Conservation (phyloP, 495 filamentous ascomycete species). For the Cercophora sp. region DNA sequence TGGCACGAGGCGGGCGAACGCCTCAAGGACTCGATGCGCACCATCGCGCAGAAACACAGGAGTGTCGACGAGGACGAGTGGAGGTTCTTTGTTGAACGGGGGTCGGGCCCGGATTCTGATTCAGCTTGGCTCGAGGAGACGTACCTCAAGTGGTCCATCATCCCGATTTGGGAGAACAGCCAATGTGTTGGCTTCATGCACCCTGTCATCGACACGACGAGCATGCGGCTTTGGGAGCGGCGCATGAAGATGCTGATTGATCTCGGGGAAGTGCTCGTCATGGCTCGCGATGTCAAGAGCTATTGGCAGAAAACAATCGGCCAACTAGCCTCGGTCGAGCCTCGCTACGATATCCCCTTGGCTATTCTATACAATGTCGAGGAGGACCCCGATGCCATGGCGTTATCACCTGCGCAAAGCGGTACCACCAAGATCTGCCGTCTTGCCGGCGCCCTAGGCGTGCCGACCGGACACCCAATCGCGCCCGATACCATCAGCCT, state of each 20-base stretch:
- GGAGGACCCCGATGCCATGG: slow-evolving; percentile 36
- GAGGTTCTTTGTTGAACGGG: slow-evolving; percentile 43
- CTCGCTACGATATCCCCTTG: slow-evolving; percentile 52
- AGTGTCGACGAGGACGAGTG: slow-evolving; percentile 34
- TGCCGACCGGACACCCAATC: slow-evolving; percentile 52
- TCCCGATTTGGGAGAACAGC: slow-evolving; percentile 52
- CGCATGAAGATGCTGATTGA: slow-evolving; percentile 38
- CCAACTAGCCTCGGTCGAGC: slow-evolving; percentile 27
- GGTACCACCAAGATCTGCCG: slow-evolving; percentile 40
- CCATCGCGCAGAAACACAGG: slow-evolving; percentile 19
- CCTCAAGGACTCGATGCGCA: slow-evolving; percentile 30
- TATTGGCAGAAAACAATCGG: slow-evolving; percentile 33
- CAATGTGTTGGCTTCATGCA: slow-evolving; percentile 42
- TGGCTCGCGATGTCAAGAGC: slow-evolving; percentile 29
- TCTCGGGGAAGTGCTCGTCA: slow-evolving; percentile 30
- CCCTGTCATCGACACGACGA: slow-evolving; percentile 31
- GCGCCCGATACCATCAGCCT: slow-evolving; percentile 50
- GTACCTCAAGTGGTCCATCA: slow-evolving; percentile 59
- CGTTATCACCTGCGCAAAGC: slow-evolving; percentile 36
- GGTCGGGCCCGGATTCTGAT: slow-evolving; percentile 29
- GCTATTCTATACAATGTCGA: slow-evolving; percentile 55
- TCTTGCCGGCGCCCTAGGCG: slow-evolving; percentile 56
- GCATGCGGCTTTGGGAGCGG: slow-evolving; percentile 34
- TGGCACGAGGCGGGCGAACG: slow-evolving; percentile 33
- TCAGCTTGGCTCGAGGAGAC: slow-evolving; percentile 54